Conservation (phyloP, 495 filamentous ascomycete genomes). For the Xylaria flabelliformis region DNA sequence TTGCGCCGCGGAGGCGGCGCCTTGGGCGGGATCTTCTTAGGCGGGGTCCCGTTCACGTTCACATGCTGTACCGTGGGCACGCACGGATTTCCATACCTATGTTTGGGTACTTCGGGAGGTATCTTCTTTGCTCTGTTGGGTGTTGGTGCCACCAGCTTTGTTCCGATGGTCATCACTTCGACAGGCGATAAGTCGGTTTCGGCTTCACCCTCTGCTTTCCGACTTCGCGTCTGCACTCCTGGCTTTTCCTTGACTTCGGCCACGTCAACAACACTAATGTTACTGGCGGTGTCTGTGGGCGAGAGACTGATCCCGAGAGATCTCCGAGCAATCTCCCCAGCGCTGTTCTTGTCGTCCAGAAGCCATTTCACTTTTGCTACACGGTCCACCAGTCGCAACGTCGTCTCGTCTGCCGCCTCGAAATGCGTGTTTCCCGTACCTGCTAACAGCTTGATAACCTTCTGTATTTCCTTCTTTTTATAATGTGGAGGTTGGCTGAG, state of each 20-base stretch:
- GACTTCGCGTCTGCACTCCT: constrained; percentile 82
- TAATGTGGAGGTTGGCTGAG: constrained; percentile 84
- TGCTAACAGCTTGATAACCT: constrained; percentile 72
- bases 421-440: constrained; percentile 75
- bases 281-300: constrained; percentile 55
- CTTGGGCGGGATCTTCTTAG: constrained; percentile 62
- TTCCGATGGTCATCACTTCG: constrained; percentile 19
- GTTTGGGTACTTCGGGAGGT: constrained; percentile 54
- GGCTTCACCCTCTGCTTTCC: constrained; percentile 43
- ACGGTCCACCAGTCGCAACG: constrained; percentile 78
- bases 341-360: constrained; percentile 47
- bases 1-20: constrained; percentile 59
- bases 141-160: constrained; percentile 29
- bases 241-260: constrained; percentile 83
- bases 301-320: constrained; percentile 59
- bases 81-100: constrained; percentile 54
- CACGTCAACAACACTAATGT: constrained; percentile 75
- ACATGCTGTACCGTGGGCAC: constrained; percentile 39
- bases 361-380: constrained; percentile 89
- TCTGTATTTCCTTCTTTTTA: constrained; percentile 85
- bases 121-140: constrained; percentile 48
- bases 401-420: constrained; percentile 89
- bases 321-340: constrained; percentile 54
- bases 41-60: constrained; percentile 33
- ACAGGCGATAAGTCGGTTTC: constrained; percentile 18